Evolutionary conservation across 2,329 filamentous ascomycete genomes (phyloP).

Genomic region (Ascochyta lentis): DNA sequence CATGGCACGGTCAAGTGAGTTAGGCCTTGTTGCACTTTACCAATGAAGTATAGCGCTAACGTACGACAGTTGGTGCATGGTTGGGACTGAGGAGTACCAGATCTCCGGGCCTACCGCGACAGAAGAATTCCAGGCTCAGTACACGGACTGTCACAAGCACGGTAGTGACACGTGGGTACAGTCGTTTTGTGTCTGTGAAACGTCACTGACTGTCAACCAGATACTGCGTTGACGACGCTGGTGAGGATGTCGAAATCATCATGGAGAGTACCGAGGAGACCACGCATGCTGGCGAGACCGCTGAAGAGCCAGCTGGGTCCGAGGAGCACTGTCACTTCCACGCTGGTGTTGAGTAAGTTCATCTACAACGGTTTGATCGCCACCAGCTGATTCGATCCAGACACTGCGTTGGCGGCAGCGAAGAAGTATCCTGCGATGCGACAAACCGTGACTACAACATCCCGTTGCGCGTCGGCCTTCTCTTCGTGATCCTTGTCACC

Average conservation of each 20-base stretch:
- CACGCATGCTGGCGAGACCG: slow-evolving; percentile 22
- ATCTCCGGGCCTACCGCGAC: slow-evolving; percentile 62
- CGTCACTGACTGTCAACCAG: slow-evolving; percentile 47
- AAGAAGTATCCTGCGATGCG: slow-evolving; percentile 56
- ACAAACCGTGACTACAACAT: slow-evolving; percentile 69
- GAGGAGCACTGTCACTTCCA: slow-evolving; percentile 70
- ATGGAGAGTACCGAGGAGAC: slow-evolving; percentile 43
- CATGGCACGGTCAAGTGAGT: slow-evolving; percentile 56
- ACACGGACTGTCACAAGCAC: slow-evolving; percentile 71
- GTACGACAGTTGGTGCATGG: slow-evolving; percentile 52
- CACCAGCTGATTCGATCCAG: slow-evolving; percentile 44
- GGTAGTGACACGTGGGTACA: slow-evolving; percentile 61
- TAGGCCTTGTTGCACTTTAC: not conserved
- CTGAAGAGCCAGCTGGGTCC: slow-evolving; percentile 26
- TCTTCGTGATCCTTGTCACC: slow-evolving; percentile 75
- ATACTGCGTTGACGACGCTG: slow-evolving; percentile 66
- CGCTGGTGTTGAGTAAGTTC: slow-evolving; percentile 72
- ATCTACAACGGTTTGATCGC: not conserved
- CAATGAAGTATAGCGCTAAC: slow-evolving; percentile 17
- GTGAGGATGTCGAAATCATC: slow-evolving; percentile 66
- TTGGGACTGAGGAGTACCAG: slow-evolving; percentile 52
- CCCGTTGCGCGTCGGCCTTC: slow-evolving; percentile 70
- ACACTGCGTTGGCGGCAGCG: slow-evolving; percentile 65
- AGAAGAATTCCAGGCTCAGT: slow-evolving; percentile 64
- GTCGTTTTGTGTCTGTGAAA: not conserved